Percentiles rank a stretch among this genome's conserved stretches.
These are phyloP conservation scores for Clonostachys rosea DNA, from an alignment of 2,329 filamentous ascomycete species.

Conservation along the genomic window DNA sequence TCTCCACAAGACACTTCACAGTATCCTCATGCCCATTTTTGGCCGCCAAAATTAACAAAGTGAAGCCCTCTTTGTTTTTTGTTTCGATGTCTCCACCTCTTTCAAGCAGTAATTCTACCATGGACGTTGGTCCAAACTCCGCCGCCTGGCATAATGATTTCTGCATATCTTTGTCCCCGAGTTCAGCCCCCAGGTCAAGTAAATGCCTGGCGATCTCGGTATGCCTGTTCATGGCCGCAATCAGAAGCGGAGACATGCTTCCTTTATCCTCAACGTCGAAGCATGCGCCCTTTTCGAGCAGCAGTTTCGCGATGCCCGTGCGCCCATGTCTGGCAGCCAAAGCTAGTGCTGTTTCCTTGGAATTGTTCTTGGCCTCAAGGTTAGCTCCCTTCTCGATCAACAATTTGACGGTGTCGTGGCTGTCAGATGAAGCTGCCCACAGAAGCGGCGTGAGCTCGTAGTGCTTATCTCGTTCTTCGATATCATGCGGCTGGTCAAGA, in stretches of 20 bases:
- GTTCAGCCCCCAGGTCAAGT: background rate
- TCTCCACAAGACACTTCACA: background rate
- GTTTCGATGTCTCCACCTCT: too few relatives aligned
- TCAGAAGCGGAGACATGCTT: background rate
- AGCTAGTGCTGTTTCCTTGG: background rate
- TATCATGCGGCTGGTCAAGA: background rate
- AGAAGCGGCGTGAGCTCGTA: background rate
- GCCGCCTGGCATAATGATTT: too few relatives aligned
- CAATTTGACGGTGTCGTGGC: background rate
- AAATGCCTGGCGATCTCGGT: conserved; percentile 3
- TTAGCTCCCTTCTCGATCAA: background rate
- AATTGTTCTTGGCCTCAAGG: background rate
- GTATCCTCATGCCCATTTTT: too few relatives aligned
- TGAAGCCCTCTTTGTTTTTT: too few relatives aligned
- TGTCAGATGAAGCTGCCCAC: background rate
- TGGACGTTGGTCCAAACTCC: too few relatives aligned
- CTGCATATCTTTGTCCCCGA: background rate
- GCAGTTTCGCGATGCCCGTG: background rate
- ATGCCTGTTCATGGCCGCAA: conserved; percentile 4
- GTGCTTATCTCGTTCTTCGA: background rate
- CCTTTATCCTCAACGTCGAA: background rate
- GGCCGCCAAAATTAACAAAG: too few relatives aligned
- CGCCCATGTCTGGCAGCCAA: conserved; percentile 1
- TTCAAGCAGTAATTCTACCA: too few relatives aligned
- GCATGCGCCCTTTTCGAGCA: background rate